Conservation (phyloP, 2,329 filamentous ascomycete genomes). For the Neoascochyta sp. region DNA sequence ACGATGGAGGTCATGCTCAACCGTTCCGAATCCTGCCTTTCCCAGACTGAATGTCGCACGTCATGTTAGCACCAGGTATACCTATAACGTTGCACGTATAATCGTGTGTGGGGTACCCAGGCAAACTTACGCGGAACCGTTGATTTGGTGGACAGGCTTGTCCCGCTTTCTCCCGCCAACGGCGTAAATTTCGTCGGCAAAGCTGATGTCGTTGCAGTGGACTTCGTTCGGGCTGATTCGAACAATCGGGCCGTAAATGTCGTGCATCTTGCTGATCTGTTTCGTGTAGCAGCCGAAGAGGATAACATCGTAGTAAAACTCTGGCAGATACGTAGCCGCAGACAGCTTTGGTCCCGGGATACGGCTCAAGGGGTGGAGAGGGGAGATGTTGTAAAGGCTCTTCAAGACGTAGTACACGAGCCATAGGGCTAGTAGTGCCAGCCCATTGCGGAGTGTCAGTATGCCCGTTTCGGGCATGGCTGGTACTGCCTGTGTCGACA, state of each 20-base stretch:
- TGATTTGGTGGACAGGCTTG: slow-evolving; percentile 25
- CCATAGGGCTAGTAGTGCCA: slow-evolving; percentile 10
- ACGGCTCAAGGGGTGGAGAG: slow-evolving; percentile 25
- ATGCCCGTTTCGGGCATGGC: slow-evolving; percentile 6
- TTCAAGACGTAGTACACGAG: slow-evolving; percentile 13
- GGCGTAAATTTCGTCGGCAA: slow-evolving; percentile 30
- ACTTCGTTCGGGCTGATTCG: slow-evolving; percentile 35
- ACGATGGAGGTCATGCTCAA: slow-evolving; percentile 32
- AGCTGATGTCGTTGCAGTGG: slow-evolving; percentile 29
- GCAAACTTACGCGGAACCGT: slow-evolving; percentile 20
- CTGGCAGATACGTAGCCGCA: slow-evolving; percentile 34
- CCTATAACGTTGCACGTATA: no score
- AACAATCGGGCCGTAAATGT: slow-evolving; percentile 35
- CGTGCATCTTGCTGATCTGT: slow-evolving; percentile 37
- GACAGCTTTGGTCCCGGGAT: slow-evolving; percentile 36
- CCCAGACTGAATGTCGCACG: slow-evolving; percentile 16
- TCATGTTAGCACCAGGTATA: neutral
- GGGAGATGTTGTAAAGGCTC: slow-evolving; percentile 23
- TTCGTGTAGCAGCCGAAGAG: slow-evolving; percentile 29
- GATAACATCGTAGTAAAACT: slow-evolving; percentile 39
- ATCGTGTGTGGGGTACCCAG: no score
- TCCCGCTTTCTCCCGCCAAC: slow-evolving; percentile 22
- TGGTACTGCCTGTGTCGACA: slow-evolving; percentile 5
- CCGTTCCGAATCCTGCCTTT: slow-evolving; percentile 20
- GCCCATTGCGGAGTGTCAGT: slow-evolving; percentile 5